A percentile compares a stretch with the other conserved stretches of the same genome.
phyloP scores from a whole-genome alignment of 495 filamentous ascomycete genomes.

The Talaromyces borbonicus region DNA sequence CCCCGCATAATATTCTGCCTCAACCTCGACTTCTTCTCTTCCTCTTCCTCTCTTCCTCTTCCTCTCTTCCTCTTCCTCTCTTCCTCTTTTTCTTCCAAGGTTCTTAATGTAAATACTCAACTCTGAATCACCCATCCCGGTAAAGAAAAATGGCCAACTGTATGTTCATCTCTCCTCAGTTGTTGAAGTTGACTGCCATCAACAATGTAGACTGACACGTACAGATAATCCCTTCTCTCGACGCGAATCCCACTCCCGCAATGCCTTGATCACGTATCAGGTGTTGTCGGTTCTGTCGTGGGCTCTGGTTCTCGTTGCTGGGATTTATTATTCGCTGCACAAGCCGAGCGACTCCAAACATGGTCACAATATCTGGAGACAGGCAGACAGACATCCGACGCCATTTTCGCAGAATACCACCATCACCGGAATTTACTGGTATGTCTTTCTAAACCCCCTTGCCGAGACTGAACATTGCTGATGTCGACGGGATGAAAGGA shows the following conservation, averaged over 20 bases:
- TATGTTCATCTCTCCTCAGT: background rate
- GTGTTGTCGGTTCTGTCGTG: slow-evolving; percentile 61
- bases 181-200: background rate
- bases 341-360: slow-evolving; percentile 50
- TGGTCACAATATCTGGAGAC: slow-evolving; percentile 54
- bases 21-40: too few species aligned
- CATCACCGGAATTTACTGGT: slow-evolving; percentile 74
- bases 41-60: too few species aligned
- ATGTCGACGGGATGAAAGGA: slow-evolving; percentile 33
- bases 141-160: slow-evolving; percentile 3
- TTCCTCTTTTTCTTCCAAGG: background rate
- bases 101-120: background rate
- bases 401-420: slow-evolving; percentile 65
- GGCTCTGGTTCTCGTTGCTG: slow-evolving; percentile 55
- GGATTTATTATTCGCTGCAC: slow-evolving; percentile 59
- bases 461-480: background rate
- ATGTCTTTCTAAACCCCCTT: background rate
- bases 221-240: slow-evolving; percentile 58
- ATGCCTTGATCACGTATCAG: slow-evolving; percentile 49
- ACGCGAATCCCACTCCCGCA: slow-evolving; percentile 46
- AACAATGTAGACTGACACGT: background rate
- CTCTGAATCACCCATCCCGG: background rate
- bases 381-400: slow-evolving; percentile 53
- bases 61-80: background rate
- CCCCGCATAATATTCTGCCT: too few species aligned